These are phyloP conservation scores for Tetracladium setigerum DNA, from an alignment of 495 filamentous ascomycete genomes.

Conservation along the genomic window DNA sequence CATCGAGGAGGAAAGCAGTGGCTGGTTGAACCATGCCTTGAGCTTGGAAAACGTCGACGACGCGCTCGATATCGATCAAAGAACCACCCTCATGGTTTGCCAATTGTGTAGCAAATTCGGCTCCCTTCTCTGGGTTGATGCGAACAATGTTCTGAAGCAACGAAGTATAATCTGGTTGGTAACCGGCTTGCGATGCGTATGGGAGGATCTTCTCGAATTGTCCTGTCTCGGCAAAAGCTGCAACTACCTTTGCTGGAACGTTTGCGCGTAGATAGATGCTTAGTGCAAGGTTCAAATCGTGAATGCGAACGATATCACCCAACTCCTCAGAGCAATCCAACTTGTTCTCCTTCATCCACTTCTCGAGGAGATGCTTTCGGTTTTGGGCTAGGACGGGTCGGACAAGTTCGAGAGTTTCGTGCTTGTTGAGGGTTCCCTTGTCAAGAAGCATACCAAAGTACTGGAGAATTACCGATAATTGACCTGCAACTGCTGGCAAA, in stretches of 20 bases:
- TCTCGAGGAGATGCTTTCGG: slow-evolving; percentile 91
- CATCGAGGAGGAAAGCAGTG: slow-evolving; percentile 93
- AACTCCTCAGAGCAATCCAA: slow-evolving; percentile 92
- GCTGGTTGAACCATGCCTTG: slow-evolving; percentile 97
- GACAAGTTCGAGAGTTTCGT: slow-evolving; percentile 91
- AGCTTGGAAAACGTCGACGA: slow-evolving; percentile 94
- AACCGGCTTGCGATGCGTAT: slow-evolving; percentile 74
- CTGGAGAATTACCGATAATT: slow-evolving; percentile 89
- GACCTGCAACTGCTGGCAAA: slow-evolving; percentile 59
- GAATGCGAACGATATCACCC: slow-evolving; percentile 83
- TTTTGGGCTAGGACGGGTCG: slow-evolving; percentile 87
- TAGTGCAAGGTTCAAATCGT: slow-evolving; percentile 80
- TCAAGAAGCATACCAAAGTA: slow-evolving; percentile 98
- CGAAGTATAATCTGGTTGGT: slow-evolving; percentile 85
- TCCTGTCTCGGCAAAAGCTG: slow-evolving; percentile 88
- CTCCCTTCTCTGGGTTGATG: slow-evolving; percentile 85
- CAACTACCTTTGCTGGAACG: slow-evolving; percentile 84
- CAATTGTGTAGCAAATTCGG: slow-evolving; percentile 84
- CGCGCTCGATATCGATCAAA: slow-evolving; percentile 86
- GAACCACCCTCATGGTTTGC: slow-evolving; percentile 79
- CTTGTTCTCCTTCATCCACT: slow-evolving; percentile 95
- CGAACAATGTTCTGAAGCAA: slow-evolving; percentile 89
- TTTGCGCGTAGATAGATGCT: slow-evolving; percentile 83
- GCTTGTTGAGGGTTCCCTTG: slow-evolving; percentile 84
- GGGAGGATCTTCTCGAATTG: slow-evolving; percentile 94